Conservation (phyloP, 2,329 filamentous ascomycete genomes). For the Coniochaeta sp. region DNA sequence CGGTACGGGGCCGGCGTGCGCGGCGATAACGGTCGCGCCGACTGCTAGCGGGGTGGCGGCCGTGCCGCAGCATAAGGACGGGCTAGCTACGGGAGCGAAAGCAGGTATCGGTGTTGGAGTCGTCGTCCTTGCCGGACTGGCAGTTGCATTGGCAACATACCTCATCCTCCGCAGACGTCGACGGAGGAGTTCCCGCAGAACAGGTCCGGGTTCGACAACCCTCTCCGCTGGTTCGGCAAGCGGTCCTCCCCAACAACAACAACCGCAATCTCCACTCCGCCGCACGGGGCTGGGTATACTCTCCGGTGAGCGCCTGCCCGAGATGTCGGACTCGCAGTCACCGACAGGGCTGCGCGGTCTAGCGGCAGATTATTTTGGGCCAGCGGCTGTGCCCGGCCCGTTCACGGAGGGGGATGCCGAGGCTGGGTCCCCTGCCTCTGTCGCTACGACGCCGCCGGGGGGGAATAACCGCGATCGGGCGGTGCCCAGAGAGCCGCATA, state of each 20-base stretch:
- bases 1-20: conserved; percentile 30
- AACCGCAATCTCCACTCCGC: background rate
- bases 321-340: conserved; percentile 19
- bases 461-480: conserved; percentile 20
- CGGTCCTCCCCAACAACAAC: no score
- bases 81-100: conserved; percentile 42
- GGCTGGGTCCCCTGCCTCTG: background rate
- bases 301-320: conserved; percentile 5
- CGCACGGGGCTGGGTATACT: background rate
- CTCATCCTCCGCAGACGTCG: conserved; percentile 34
- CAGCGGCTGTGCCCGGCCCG: conserved; percentile 36
- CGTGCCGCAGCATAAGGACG: conserved; percentile 6
- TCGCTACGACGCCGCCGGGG: conserved; percentile 17
- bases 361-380: conserved; percentile 36
- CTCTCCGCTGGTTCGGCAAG: no score
- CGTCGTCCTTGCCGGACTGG: conserved; percentile 31
- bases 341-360: conserved; percentile 20
- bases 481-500: conserved; percentile 36
- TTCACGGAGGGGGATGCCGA: conserved; percentile 27
- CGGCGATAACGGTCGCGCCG: conserved; percentile 17
- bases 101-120: conserved; percentile 51
- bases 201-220: background rate
- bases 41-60: conserved; percentile 19
- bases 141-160: conserved; percentile 39
- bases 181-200: background rate